Evolutionary conservation across 805 yeast genomes (phyloP), one percentile per base, ranked within the genome.

Genomic region (Geotrichum ghanense): DNA sequence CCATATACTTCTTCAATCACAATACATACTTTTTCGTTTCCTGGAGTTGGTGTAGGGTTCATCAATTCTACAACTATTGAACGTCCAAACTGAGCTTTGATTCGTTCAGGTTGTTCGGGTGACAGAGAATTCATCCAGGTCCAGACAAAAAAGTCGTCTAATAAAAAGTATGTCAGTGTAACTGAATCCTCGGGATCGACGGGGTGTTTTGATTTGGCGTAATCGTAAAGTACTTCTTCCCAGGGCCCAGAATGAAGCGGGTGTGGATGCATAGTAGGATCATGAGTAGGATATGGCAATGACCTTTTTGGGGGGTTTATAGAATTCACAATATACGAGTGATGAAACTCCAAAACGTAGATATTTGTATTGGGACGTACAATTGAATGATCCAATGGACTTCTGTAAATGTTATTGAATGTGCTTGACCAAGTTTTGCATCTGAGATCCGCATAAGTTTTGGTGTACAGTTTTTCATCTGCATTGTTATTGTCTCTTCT

Each of bases 141-240:
- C 95, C 95, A 87, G 22, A 87, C 85, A 57, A 81, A 87, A 61
- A 83, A 87, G 61, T 87, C 95, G 62, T 85, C 95, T 16, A 87
- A 76, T 3, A 83, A 73, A 1, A 83, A 81, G 49, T 83, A 74
- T 6, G 75, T 66, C 9, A 84, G 71, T 16, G 59, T 19, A 31
- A 31, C 14, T 5, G 37, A 31, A 12, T 31, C 37, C 17, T 31
- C 16, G 17, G 37, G 37, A 6, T 31, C 37, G 19, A n/a, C 16
- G 10, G 37, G 19, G 10, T n/a, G 19, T 12, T 31, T 31, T 6
- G 37, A n/a, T 12, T 6, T 16, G 14, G 10, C 17, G 14, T 31
- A 31, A 19, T 12, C 16, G 7, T 31, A n/a, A 10, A 31, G 10
- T 12, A 31, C 37, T 19, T 31, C 37, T 31, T 31, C 37, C 37